Evolutionary conservation across 106 monocot genomes (phyloP).

Genomic region (Platanthera guangdongensis): DNA sequence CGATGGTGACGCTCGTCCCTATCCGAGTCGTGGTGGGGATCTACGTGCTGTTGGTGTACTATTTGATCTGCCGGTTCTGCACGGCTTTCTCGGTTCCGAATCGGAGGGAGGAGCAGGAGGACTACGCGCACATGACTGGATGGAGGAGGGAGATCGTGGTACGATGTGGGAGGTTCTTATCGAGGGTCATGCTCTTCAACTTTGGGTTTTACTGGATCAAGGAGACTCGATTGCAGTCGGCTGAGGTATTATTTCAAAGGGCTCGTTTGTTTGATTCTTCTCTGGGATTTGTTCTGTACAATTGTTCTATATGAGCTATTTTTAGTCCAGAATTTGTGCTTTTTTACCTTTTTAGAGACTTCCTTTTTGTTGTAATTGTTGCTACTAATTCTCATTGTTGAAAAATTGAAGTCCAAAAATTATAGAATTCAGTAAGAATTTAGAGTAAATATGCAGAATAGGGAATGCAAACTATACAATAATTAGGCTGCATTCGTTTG

Average conservation of each 20-base stretch:
- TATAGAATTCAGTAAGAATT: neutral
- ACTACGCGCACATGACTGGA: slow-evolving; percentile 50
- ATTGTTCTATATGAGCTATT: neutral
- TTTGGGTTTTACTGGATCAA: slow-evolving; percentile 76
- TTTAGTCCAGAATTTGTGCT: neutral
- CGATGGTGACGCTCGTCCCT: slow-evolving; percentile 62
- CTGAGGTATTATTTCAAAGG: slow-evolving; percentile 20
- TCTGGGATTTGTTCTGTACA: neutral
- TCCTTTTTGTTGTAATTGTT: neutral
- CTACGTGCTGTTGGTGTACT: slow-evolving; percentile 48
- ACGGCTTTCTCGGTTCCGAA: slow-evolving; percentile 62
- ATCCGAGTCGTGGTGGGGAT: slow-evolving; percentile 50
- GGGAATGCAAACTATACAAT: neutral
- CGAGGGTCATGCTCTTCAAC: slow-evolving; percentile 59
- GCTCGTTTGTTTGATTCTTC: neutral
- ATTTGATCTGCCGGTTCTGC: slow-evolving; percentile 70
- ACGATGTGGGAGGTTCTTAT: slow-evolving; percentile 36
- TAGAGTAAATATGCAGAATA: neutral
- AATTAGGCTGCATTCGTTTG: no score
- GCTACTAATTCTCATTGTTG: neutral
- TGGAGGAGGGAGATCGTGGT: slow-evolving; percentile 73
- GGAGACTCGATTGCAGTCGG: slow-evolving; percentile 26
- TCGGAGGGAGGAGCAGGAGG: slow-evolving; percentile 48
- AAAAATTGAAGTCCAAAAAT: neutral
- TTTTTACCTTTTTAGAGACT: neutral